Base-by-base conservation (phyloP, 1,139 yeast species). In the Debaryomycetaceae sp. region DNA sequence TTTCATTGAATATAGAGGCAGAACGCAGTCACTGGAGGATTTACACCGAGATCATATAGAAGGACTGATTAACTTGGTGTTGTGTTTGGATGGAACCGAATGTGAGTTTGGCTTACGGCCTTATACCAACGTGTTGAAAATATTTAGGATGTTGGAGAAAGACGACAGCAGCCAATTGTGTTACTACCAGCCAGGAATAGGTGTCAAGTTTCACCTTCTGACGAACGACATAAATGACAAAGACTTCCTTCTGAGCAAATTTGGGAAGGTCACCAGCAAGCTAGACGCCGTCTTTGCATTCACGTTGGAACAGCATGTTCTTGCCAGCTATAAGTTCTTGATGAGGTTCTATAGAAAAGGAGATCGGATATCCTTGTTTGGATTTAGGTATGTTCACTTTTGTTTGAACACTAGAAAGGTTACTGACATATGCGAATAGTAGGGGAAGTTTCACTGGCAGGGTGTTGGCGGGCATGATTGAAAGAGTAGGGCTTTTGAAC, bases 101-200 rank as follows among this genome's bases (percentile, higher is more conserved):
- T 77, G 74, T 53, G 76, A 76, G 51, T 81, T 82, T 60, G 85
- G 84, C 1, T 72, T 77, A 0, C 62, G 64, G 34, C 82, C 84
- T 0, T 77, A 72, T 48, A 73, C 85, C 2, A 83, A 82, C 55
- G 77, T 80, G 1, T 59, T 82, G 45, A 78, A 76, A 54, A 52
- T 82, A 33, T 83, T 76, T 57, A 65, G 76, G 40, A 61, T 82
- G 60, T 56, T 83, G 29, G 81, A 79, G 9, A 76, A 75, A 45
- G 69, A 70, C 36, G 56, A 62, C 34, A 52, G 60, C 1, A 42
- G 48, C 14, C 86, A 81, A 50, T 49, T 78, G 35, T 79, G 84
- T 51, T 81, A 82, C 54, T 83, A 83, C 53, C 87, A 83, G 52
- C 84, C 87, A 1, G 87, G 87, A 0, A 75, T 82, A 23, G 87